Evolutionary conservation across 345 rosid genomes (phyloP).

Genomic region (Bruguiera parviflora): DNA sequence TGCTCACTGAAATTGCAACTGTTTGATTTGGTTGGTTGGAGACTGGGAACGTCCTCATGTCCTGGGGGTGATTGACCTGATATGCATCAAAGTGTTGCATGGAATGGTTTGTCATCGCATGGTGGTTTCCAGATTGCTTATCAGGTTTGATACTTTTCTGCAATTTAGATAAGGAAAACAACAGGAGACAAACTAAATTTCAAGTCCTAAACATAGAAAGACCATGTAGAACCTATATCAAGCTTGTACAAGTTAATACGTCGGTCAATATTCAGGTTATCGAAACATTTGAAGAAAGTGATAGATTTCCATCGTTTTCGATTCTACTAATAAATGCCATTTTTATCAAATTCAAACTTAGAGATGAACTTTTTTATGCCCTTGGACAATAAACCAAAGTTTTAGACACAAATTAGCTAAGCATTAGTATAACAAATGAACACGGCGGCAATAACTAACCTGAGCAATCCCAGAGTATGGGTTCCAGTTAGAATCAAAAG

Average conservation of each 20-base stretch:
- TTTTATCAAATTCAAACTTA: background rate
- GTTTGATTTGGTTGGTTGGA: constrained; percentile 44
- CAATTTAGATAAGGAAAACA: constrained; percentile 5
- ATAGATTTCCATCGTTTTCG: background rate
- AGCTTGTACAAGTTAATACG: background rate
- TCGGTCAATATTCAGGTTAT: too few species aligned
- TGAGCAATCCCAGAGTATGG: constrained; percentile 35
- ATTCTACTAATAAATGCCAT: background rate
- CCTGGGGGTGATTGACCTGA: constrained; percentile 32
- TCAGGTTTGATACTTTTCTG: constrained; percentile 34
- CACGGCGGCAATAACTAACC: constrained; percentile 33
- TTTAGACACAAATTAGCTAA: too few species aligned
- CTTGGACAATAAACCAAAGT: too few species aligned
- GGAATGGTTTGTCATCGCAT: constrained; percentile 28
- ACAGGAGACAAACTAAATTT: background rate
- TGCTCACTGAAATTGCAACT: constrained; percentile 34
- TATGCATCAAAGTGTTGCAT: constrained; percentile 37
- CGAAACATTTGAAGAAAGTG: background rate
- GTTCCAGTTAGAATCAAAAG: constrained; percentile 47
- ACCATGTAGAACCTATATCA: background rate
- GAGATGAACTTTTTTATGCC: background rate
- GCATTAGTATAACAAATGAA: background rate
- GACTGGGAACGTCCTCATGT: constrained; percentile 48
- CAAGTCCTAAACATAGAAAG: background rate
- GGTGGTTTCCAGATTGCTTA: constrained; percentile 32